Evolutionary conservation across 2,329 filamentous ascomycete species (phyloP), one percentile per base, ranked within the genome.

Genomic region (Monosporascus sp.): DNA sequence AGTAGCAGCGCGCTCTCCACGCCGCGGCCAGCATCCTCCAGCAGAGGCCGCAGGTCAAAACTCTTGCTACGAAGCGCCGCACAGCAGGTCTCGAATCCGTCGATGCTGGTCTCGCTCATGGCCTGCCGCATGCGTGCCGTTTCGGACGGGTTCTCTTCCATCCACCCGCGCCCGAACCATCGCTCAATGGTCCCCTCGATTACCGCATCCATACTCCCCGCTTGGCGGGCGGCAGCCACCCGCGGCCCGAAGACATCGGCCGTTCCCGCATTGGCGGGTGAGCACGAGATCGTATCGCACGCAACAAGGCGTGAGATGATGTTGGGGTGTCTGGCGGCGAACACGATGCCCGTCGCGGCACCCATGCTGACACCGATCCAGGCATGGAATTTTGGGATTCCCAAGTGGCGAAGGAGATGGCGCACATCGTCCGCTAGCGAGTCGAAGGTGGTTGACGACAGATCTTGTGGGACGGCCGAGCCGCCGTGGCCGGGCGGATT

Each of bases 311-410:
- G 70, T 49, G 64, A 50, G 9, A 75, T 63, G 3, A 73, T 47
- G 36, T 66, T 66, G 5, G 72, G 72, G 53, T 73, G 70, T 51
- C 62, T 66, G 5, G 65, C 63, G 1, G 65, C 65, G 55, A 75
- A 76, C 52, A 67, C 67, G 48, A 75, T 59, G 20, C 70, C 70
- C 1, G 65, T 70, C 0, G 71, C 66, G 7, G 70, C 74, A 22
- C 74, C 74, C 71, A 77, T 74, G 11, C 73, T 76, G 1, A 76
- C 72, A 2, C 74, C 74, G 7, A 77, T 62, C 74, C 73, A 77
- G 3, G 69, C 67, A 51, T 72, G 62, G 6, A 74, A 52, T 20
- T 57, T 63, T 5, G 54, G 46, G 34, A 74, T 64, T 6, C 57
- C 56, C 3, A 74, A 63, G 17, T 65, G 54, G 1, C 55, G 46